A percentile compares a stretch with the other conserved stretches of the same genome.
Conservation (phyloP, 192 early-diverging fungal species). For the Rhizoclosmatium sp. region DNA sequence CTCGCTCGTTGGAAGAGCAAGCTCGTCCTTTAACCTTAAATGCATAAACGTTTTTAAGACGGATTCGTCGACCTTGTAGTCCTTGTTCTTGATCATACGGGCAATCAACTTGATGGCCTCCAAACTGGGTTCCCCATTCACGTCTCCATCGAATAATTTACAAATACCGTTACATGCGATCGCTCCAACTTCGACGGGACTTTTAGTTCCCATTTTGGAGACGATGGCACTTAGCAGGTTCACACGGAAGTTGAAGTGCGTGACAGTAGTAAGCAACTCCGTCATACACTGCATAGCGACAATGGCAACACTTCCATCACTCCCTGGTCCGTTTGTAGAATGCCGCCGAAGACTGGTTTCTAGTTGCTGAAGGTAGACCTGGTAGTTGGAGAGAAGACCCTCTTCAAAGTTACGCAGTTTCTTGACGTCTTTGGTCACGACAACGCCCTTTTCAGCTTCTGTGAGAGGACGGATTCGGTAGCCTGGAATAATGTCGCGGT, state of each 20-base stretch:
- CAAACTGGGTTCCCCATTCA: conserved; percentile 82
- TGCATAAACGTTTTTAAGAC: conserved; percentile 82
- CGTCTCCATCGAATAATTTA: conserved; percentile 83
- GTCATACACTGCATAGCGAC: conserved; percentile 85
- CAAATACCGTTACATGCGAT: conserved; percentile 80
- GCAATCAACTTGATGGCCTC: conserved; percentile 88
- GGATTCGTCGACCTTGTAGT: conserved; percentile 68
- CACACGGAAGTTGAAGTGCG: conserved; percentile 96
- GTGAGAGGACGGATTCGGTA: conserved; percentile 92
- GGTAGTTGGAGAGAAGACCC: conserved; percentile 80
- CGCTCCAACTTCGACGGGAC: conserved; percentile 68
- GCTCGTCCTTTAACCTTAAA: conserved; percentile 84
- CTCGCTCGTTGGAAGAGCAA: conserved; percentile 55
- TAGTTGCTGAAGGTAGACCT: conserved; percentile 82
- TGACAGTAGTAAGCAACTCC: conserved; percentile 77
- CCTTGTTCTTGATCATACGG: conserved; percentile 82
- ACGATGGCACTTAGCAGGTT: conserved; percentile 89
- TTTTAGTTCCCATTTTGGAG: conserved; percentile 72
- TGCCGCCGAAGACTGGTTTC: conserved; percentile 51
- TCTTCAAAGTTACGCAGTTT: conserved; percentile 89
- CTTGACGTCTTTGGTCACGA: conserved; percentile 90
- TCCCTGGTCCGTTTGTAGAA: neutral
- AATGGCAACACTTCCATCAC: conserved; percentile 40
- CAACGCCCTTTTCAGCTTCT: conserved; percentile 75
- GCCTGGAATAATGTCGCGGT: conserved; percentile 92